Conservation (phyloP, 352 stramenopile species). For the Globisporangium recalcitrans region DNA sequence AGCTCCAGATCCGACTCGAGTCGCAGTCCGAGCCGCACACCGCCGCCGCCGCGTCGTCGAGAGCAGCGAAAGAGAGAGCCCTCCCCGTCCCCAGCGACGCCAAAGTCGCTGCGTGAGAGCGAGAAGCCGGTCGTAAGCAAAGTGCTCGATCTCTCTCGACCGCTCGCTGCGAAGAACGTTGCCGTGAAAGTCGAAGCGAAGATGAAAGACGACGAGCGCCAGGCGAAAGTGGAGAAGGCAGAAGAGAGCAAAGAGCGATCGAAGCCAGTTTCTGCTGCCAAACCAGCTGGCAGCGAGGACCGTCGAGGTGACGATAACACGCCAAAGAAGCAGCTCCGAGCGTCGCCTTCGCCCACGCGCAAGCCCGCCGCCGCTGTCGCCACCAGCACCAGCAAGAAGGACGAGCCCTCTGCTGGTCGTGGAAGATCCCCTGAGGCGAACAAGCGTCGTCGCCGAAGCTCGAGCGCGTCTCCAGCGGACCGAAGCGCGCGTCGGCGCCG, state of each 20-base stretch:
- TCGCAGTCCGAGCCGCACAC: conserved; percentile 11
- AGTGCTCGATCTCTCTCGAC: conserved; percentile 17
- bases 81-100: neutral
- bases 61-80: neutral
- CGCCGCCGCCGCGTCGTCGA: conserved; percentile 5
- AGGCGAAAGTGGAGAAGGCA: neutral
- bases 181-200: conserved; percentile 2
- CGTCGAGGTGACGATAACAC: neutral
- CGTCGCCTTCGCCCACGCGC: neutral
- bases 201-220: conserved; percentile 5
- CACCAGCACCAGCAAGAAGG: conserved; percentile 3
- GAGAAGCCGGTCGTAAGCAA: conserved; percentile 5
- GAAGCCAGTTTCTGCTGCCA: neutral
- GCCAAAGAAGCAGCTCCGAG: conserved; percentile 8
- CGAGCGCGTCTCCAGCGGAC: conserved; percentile 19
- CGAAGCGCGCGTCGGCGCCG: conserved; percentile 22
- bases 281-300: neutral
- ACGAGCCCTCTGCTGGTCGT: conserved; percentile 4
- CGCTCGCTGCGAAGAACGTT: conserved; percentile 7
- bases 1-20: conserved; percentile 15
- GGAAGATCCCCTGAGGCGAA: conserved; percentile 1
- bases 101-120: neutral
- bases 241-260: neutral
- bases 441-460: conserved; percentile 24
- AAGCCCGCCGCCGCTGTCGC: conserved; percentile 2